Conservation (phyloP, 2,329 filamentous ascomycete species). For the Phaeomoniella chlamydospora region DNA sequence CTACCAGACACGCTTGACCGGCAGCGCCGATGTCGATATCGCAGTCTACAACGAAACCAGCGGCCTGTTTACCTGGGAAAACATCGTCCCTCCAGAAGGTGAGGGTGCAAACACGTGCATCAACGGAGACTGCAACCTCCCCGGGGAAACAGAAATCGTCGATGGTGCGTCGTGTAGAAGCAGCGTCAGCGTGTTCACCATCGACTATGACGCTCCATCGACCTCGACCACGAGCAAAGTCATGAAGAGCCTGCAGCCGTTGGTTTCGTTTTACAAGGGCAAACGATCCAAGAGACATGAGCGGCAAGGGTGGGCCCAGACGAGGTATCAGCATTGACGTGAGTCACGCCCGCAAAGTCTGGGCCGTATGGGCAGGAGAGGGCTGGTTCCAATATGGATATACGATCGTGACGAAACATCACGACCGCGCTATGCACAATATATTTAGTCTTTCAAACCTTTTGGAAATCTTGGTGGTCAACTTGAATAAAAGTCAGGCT, state of each 20-base stretch:
- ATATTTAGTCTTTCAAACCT: too few relatives aligned
- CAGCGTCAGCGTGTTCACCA: slow-evolving; percentile 31
- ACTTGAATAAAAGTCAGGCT: too few relatives aligned
- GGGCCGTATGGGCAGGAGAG: too few relatives aligned
- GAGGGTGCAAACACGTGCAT: slow-evolving; percentile 33
- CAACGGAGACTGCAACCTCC: slow-evolving; percentile 36
- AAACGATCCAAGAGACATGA: background rate
- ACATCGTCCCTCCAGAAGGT: slow-evolving; percentile 16
- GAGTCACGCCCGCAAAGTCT: too few relatives aligned
- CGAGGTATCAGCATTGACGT: background rate
- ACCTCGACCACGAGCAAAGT: slow-evolving; percentile 6
- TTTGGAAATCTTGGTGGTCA: too few relatives aligned
- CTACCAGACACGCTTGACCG: slow-evolving; percentile 33
- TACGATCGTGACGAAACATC: too few relatives aligned
- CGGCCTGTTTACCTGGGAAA: slow-evolving; percentile 28
- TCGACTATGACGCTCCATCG: slow-evolving; percentile 36
- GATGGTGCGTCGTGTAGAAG: slow-evolving; percentile 24
- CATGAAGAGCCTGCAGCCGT: slow-evolving; percentile 2
- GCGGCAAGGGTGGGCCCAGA: background rate
- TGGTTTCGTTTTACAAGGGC: slow-evolving; percentile 15
- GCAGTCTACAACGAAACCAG: slow-evolving; percentile 29
- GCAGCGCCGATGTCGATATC: slow-evolving; percentile 31
- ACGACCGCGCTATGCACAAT: too few relatives aligned
- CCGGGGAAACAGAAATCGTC: slow-evolving; percentile 35
- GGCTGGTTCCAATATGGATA: too few relatives aligned